Base-by-base conservation (phyloP, 805 yeast genomes). In the Kazachstania kunashirensis region DNA sequence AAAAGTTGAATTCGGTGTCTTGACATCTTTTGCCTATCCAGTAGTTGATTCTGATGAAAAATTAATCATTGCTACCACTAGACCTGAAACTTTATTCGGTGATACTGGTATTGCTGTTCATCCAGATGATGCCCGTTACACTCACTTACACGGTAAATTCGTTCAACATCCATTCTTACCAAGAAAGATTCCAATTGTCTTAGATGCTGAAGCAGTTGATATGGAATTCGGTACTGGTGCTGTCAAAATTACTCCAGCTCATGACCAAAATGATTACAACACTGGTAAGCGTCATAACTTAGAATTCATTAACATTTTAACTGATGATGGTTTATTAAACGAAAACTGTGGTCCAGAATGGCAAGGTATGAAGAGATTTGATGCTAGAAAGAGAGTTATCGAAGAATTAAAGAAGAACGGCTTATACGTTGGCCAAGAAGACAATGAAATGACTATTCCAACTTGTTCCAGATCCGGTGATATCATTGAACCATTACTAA, bases 221-320 rank as follows among this genome's bases (percentile, higher is more conserved):
- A 92, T 92, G 97, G 95, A 84, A 62, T 92, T 92, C 50, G 98
- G 98, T 73, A 92, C 98, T 44, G 98, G 98, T 79, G 98, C 98
- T 33, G 98, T 92, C 44, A 92, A 92, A 67, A 92, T 92, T 59
- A 92, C 98, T 11, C 98, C 98, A 42, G 96, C 95, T 30, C 98
- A 92, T 64, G 98, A 92, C 66, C 82, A 78, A 53, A 92, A 92
- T 72, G 98, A 92, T 84, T 86, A 84, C 73, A 73, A 70, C 57
- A 85, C 96, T 37, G 98, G 98, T 68, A 88, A 84, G 68, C 86
- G 98, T 68, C 84, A 85, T 62, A 68, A 75, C 55, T 71, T 92
- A 53, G 95, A 85, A 59, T 75, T 85, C 54, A 73, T 92, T 65
- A 88, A 85, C 65, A 86, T 92, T 47, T 68, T 83, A 50, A 89